Percentiles rank a stretch among this genome's conserved stretches.
Conservation (phyloP, 163 green algal genomes). For the Chlorella variabilis region DNA sequence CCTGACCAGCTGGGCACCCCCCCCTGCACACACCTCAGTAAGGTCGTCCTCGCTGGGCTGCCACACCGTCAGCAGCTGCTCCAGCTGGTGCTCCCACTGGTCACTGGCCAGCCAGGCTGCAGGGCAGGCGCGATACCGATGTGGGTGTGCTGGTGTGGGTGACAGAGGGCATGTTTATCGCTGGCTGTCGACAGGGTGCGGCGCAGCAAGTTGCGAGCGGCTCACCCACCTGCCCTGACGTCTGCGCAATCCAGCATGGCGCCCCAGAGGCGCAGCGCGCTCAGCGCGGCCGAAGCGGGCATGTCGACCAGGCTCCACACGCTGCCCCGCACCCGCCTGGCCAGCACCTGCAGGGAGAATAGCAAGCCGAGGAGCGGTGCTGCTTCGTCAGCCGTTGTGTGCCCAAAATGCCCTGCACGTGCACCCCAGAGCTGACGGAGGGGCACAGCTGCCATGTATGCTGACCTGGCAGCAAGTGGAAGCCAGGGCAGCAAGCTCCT, state of each 20-base stretch:
- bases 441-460: too few species aligned
- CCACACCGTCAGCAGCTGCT: slow-evolving; percentile 82
- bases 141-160: neutral
- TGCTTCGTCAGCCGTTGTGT: too few species aligned
- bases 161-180: too few species aligned
- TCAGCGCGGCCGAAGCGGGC: slow-evolving; percentile 13
- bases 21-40: slow-evolving; percentile 44
- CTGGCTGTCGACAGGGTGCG: too few species aligned
- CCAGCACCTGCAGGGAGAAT: slow-evolving; percentile 52
- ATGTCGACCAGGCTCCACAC: neutral
- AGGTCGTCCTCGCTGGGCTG: slow-evolving; percentile 74
- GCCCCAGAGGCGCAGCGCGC: slow-evolving; percentile 15
- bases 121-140: neutral
- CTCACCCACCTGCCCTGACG: neutral
- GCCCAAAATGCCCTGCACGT: too few species aligned
- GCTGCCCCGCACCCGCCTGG: slow-evolving; percentile 16
- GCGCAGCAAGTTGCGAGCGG: too few species aligned
- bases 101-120: slow-evolving; percentile 54
- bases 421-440: too few species aligned
- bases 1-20: too few species aligned
- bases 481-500: slow-evolving; percentile 43
- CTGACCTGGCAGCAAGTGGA: neutral
- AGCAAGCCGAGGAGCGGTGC: too few species aligned
- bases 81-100: slow-evolving; percentile 62
- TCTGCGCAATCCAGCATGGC: slow-evolving; percentile 22